phyloP scores from a whole-genome alignment of 2,329 filamentous ascomycete genomes.

The Phyllachora maydis region DNA sequence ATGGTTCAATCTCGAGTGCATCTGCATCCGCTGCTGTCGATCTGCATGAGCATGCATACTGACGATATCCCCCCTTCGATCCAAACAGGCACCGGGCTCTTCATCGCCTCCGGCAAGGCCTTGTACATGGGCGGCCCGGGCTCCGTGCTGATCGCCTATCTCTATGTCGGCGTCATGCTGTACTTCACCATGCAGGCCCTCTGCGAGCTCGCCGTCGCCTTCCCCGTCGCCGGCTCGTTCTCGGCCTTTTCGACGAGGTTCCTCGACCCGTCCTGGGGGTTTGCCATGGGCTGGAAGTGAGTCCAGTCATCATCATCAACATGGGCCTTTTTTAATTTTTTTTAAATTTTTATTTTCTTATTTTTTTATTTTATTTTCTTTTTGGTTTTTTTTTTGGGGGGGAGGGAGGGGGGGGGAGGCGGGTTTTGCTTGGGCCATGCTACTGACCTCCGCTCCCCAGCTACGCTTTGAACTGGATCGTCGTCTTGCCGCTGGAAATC shows the following conservation, averaged over 20 bases:
- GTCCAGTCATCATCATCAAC: conserved; percentile 10
- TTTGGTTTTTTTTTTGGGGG: too few species aligned
- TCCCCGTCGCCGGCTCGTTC: conserved; percentile 82
- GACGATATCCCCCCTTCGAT: too few species aligned
- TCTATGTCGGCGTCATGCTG: conserved; percentile 66
- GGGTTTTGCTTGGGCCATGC: neutral
- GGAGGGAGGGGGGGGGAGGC: too few species aligned
- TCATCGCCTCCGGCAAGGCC: conserved; percentile 62
- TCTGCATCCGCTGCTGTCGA: conserved; percentile 1
- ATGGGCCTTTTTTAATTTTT: too few species aligned
- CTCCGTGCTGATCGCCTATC: conserved; percentile 57
- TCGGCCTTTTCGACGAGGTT: conserved; percentile 84
- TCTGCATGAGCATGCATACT: too few species aligned
- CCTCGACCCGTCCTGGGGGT: conserved; percentile 83
- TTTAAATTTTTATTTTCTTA: too few species aligned
- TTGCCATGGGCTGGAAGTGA: conserved; percentile 87
- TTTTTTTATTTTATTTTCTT: too few species aligned
- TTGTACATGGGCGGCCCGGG: conserved; percentile 57
- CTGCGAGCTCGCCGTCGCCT: conserved; percentile 78
- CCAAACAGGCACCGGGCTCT: conserved; percentile 53
- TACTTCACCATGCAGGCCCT: conserved; percentile 84
- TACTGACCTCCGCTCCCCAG: conserved; percentile 16
- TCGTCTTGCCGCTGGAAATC: conserved; percentile 67
- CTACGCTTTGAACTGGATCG: conserved; percentile 75
- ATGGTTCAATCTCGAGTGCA: neutral